Conservation (phyloP, 1,284 basidiomycete species). For the Schizophyllum commune region DNA sequence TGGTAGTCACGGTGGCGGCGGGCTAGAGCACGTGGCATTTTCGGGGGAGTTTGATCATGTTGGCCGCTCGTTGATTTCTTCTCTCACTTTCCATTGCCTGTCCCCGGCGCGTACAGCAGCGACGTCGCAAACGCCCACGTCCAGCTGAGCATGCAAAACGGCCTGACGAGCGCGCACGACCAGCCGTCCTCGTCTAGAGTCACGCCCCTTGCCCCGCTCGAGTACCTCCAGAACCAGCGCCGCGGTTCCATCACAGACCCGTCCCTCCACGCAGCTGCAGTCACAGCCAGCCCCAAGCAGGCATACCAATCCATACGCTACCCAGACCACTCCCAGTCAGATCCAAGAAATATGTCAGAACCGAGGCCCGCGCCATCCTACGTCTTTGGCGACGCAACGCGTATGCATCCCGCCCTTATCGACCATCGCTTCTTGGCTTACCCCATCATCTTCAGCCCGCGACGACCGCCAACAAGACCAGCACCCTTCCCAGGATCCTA, state of each 20-base stretch:
- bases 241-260: slow-evolving; percentile 77
- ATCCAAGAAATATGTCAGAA: slow-evolving; percentile 22
- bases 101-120: not conserved
- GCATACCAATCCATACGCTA: slow-evolving; percentile 23
- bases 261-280: slow-evolving; percentile 46
- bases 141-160: not conserved
- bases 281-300: slow-evolving; percentile 25
- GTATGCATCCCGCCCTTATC: slow-evolving; percentile 24
- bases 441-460: not conserved
- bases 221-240: slow-evolving; percentile 69
- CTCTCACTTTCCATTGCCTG: not conserved
- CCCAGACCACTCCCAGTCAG: slow-evolving; percentile 20
- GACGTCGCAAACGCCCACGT: not conserved
- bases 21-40: slow-evolving; percentile 4
- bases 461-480: not conserved
- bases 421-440: not conserved
- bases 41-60: slow-evolving; percentile 4
- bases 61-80: not conserved
- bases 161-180: not conserved
- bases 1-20: slow-evolving; percentile 1
- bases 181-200: not conserved
- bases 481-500: not conserved
- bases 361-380: slow-evolving; percentile 61
- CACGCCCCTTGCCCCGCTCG: slow-evolving; percentile 57
- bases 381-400: slow-evolving; percentile 47